A percentile compares a stretch with the other conserved stretches of the same genome.
phyloP scores from a whole-genome alignment of 768 basidiomycete species.

The Heimioporus sp. region DNA sequence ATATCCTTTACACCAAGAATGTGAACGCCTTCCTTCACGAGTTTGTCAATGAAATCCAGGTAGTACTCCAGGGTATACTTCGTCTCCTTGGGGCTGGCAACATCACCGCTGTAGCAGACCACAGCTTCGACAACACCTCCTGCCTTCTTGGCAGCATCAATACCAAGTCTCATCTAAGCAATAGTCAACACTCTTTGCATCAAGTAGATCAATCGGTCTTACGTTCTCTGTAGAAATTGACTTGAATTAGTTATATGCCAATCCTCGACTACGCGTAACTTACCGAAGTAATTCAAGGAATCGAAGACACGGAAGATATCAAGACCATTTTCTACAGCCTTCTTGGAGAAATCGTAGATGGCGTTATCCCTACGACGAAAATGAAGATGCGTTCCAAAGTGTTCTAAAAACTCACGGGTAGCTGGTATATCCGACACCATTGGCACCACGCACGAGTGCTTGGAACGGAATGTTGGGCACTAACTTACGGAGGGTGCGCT shows the following conservation, averaged over 20 bases:
- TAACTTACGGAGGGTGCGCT: conserved; percentile 90
- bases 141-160: conserved; percentile 99
- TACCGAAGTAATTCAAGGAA: conserved; percentile 97
- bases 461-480: conserved; percentile 99
- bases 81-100: conserved; percentile 89
- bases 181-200: conserved; percentile 11
- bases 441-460: conserved; percentile 97
- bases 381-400: conserved; percentile 5
- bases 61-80: conserved; percentile 99
- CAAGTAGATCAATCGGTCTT: conserved; percentile 18
- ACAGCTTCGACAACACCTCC: conserved; percentile 98
- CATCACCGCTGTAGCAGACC: conserved; percentile 98
- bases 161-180: conserved; percentile 89
- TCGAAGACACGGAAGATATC: conserved; percentile 99
- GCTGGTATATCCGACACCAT: conserved; percentile 98
- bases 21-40: conserved; percentile 93
- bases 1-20: conserved; percentile 98
- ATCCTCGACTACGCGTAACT: conserved; percentile 14
- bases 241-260: conserved; percentile 1
- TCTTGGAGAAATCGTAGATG: conserved; percentile 99
- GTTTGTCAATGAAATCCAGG: conserved; percentile 90
- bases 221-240: conserved; percentile 60
- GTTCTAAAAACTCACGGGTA: conserved; percentile 69
- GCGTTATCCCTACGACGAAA: conserved; percentile 75
- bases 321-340: conserved; percentile 98